These are phyloP conservation scores for Eragrostis tef DNA, from an alignment of 202 grass and related monocot genomes.

Conservation along the genomic window DNA sequence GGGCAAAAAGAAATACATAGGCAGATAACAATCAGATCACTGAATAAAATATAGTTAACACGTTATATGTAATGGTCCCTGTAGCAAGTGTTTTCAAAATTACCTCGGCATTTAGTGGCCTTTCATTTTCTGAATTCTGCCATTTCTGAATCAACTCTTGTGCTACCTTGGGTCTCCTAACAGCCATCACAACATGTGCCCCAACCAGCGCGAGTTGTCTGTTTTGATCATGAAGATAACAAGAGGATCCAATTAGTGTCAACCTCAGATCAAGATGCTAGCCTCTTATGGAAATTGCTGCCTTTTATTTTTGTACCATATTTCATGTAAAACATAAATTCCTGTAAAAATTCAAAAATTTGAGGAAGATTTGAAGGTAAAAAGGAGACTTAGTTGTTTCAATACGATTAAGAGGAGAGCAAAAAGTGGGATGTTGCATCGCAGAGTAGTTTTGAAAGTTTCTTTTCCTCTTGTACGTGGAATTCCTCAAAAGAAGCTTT, in stretches of 20 bases:
- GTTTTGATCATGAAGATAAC: slow-evolving; percentile 42
- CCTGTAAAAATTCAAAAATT: neutral
- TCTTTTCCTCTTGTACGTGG: neutral
- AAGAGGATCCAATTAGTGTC: neutral
- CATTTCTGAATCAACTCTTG: slow-evolving; percentile 95
- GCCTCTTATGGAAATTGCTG: neutral
- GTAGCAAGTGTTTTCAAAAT: slow-evolving; percentile 38
- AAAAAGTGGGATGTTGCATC: neutral
- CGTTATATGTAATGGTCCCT: neutral
- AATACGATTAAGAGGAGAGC: neutral
- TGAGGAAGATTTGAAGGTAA: neutral
- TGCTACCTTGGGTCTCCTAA: slow-evolving; percentile 76
- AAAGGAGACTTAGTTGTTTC: neutral
- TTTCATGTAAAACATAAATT: neutral
- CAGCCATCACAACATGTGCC: slow-evolving; percentile 94
- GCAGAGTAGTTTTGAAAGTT: neutral
- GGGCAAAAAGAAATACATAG: neutral
- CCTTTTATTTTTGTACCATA: neutral
- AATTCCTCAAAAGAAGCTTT: neutral
- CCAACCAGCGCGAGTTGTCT: slow-evolving; percentile 86
- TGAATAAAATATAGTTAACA: neutral
- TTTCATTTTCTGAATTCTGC: slow-evolving; percentile 71
- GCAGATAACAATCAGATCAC: slow-evolving; percentile 17
- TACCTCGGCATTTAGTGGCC: slow-evolving; percentile 90
- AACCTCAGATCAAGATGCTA: slow-evolving; percentile 19